Percentiles rank a stretch among this genome's conserved stretches.
Conservation (phyloP, 768 basidiomycete genomes). For the Leccinum incarnatum region DNA sequence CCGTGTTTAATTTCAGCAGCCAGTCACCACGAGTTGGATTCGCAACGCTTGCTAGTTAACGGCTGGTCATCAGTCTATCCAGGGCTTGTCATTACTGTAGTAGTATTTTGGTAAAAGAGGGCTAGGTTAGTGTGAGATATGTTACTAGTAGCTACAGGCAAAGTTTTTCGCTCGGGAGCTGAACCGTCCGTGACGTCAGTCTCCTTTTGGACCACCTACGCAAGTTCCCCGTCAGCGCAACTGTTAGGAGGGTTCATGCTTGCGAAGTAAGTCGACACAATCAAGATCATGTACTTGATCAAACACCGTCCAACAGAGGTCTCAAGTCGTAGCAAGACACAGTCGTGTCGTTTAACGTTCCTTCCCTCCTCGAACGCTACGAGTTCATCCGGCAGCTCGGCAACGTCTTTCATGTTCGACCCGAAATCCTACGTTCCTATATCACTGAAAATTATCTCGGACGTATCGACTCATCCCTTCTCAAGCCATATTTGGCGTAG, state of each 20-base stretch:
- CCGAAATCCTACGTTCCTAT: constrained; percentile 92
- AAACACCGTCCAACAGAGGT: constrained; percentile 54
- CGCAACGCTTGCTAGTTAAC: no score
- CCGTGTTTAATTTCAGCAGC: no score
- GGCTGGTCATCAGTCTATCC: no score
- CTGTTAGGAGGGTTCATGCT: constrained; percentile 89
- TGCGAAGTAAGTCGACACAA: constrained; percentile 70
- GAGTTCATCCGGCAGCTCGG: constrained; percentile 98
- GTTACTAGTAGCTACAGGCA: neutral
- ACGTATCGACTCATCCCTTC: constrained; percentile 79
- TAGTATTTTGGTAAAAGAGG: no score
- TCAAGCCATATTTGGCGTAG: constrained; percentile 88
- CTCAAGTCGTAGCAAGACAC: constrained; percentile 95
- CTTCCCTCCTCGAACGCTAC: constrained; percentile 88
- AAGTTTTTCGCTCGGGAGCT: constrained; percentile 3
- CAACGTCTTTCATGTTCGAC: constrained; percentile 94
- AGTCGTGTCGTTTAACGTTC: constrained; percentile 76
- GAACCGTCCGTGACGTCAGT: constrained; percentile 38
- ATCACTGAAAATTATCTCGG: constrained; percentile 93
- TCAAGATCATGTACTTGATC: neutral
- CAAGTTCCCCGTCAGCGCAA: constrained; percentile 95
- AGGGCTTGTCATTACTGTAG: no score
- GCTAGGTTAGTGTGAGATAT: no score
- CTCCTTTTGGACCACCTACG: constrained; percentile 90
- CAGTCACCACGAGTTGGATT: no score